Evolutionary conservation across 129 eudicot genomes (phyloP).

Genomic region (Helichrysum umbraculigerum): DNA sequence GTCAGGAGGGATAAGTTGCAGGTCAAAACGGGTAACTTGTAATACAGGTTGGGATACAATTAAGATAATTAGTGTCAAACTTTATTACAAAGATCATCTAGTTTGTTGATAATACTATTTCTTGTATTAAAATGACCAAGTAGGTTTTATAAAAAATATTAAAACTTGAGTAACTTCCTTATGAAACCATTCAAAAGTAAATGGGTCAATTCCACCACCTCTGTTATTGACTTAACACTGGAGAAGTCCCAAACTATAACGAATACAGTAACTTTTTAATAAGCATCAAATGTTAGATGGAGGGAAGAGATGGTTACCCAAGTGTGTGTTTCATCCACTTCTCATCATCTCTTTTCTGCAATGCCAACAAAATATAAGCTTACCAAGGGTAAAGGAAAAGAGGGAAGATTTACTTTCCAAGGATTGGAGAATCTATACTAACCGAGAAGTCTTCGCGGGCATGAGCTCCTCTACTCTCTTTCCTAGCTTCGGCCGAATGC

Average conservation of each 20-base stretch:
- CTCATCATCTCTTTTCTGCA: slow-evolving; percentile 93
- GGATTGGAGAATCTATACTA: slow-evolving; percentile 25
- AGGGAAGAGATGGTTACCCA: slow-evolving; percentile 51
- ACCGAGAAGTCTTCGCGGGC: slow-evolving; percentile 98
- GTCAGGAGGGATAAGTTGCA: background rate
- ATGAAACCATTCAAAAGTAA: background rate
- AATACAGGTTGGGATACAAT: background rate
- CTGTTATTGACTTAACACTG: background rate
- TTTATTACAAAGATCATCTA: background rate
- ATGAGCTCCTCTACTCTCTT: slow-evolving; percentile 99
- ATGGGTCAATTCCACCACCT: background rate
- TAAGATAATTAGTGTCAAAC: background rate
- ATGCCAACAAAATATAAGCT: background rate
- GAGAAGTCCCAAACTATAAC: background rate
- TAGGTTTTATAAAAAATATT: no score
- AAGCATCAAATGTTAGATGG: background rate
- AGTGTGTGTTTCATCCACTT: slow-evolving; percentile 95
- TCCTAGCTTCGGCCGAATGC: slow-evolving; percentile 99
- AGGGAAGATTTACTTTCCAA: background rate
- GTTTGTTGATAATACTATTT: no score
- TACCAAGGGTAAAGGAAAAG: background rate
- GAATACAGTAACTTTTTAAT: background rate
- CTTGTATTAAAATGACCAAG: no score
- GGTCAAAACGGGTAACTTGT: background rate
- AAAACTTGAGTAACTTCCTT: background rate